These are phyloP conservation scores for Betula pendula DNA, from an alignment of 306 rosid genomes.

Conservation along the genomic window DNA sequence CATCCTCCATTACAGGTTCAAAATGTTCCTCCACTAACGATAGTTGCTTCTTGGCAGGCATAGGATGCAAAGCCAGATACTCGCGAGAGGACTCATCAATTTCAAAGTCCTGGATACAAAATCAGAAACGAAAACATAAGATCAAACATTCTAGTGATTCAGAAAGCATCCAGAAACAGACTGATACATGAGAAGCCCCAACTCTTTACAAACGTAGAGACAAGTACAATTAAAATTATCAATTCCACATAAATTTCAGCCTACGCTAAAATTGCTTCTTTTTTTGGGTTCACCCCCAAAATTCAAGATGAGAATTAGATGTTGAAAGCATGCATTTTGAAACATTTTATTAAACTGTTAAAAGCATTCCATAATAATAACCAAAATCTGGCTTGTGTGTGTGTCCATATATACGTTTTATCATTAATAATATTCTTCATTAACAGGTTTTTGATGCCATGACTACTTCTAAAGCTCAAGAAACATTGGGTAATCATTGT, in stretches of 20 bases:
- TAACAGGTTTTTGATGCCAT: background rate
- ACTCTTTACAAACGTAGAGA: background rate
- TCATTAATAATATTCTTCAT: background rate
- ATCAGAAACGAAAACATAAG: constrained; percentile 13
- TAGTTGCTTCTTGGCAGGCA: constrained; percentile 72
- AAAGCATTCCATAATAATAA: background rate
- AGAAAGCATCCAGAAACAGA: constrained; percentile 1
- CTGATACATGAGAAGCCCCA: constrained; percentile 6
- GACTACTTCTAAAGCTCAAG: background rate
- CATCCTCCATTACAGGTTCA: constrained; percentile 66
- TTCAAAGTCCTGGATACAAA: constrained; percentile 60
- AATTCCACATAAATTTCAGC: background rate
- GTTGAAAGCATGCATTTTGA: constrained; percentile 1
- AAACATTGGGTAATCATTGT: background rate
- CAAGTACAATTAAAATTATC: background rate
- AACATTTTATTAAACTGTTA: background rate
- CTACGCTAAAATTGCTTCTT: constrained; percentile 20
- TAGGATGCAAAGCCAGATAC: constrained; percentile 80
- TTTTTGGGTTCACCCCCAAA: constrained; percentile 6
- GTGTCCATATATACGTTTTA: background rate
- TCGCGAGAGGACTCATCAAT: constrained; percentile 68
- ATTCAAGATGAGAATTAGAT: constrained; percentile 11
- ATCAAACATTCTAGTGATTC: background rate
- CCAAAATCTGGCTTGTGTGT: background rate
- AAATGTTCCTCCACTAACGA: constrained; percentile 80